phyloP scores from a whole-genome alignment of 257 asterid genomes.

The Fraxinus cuspidata region DNA sequence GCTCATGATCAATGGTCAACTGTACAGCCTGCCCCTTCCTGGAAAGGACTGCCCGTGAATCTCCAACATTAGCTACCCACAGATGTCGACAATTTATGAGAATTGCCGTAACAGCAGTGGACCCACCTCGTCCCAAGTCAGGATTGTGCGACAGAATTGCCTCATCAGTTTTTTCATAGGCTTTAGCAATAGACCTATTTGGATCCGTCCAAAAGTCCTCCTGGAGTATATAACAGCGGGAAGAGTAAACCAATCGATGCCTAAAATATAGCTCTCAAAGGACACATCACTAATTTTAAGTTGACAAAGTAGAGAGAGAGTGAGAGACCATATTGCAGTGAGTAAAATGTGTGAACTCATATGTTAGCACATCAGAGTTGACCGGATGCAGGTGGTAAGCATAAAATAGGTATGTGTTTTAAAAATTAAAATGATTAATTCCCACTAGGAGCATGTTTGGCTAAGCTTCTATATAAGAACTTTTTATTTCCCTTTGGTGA shows the following conservation, averaged over 20 bases:
- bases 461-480: background rate
- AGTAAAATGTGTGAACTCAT: background rate
- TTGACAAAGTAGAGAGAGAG: background rate
- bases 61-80: constrained; percentile 97
- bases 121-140: constrained; percentile 91
- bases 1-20: constrained; percentile 85
- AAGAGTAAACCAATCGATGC: background rate
- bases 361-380: background rate
- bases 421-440: background rate
- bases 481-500: background rate
- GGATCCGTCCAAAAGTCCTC: constrained; percentile 84
- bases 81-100: constrained; percentile 54
- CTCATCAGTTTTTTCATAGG: constrained; percentile 86
- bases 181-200: constrained; percentile 56
- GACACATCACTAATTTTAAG: background rate
- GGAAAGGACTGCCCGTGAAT: constrained; percentile 89
- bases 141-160: constrained; percentile 84
- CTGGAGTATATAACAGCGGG: constrained; percentile 37
- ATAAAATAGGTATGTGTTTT: background rate
- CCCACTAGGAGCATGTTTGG: background rate
- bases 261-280: background rate
- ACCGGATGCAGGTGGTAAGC: background rate
- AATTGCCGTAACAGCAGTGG: constrained; percentile 94
- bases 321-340: background rate
- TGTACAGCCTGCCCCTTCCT: constrained; percentile 86